A percentile compares a stretch with the other conserved stretches of the same genome.
Conservation (phyloP, 257 asterid genomes). For the Salvia miltiorrhiza region DNA sequence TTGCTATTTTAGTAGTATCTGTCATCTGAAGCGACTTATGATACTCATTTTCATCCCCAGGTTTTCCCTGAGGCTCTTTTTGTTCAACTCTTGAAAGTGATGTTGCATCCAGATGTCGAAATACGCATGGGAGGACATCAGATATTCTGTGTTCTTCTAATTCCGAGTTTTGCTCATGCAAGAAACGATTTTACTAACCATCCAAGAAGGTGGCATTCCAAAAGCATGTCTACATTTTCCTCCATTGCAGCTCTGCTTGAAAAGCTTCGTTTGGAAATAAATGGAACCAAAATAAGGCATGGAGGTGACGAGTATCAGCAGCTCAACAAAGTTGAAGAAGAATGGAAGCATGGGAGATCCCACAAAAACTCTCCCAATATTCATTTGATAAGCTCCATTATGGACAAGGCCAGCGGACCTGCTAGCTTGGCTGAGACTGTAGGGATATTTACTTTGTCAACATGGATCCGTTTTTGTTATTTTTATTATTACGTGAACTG, state of each 20-base stretch:
- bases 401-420: constrained; percentile 63
- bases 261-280: constrained; percentile 80
- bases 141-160: constrained; percentile 77
- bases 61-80: constrained; percentile 88
- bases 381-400: constrained; percentile 65
- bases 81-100: constrained; percentile 78
- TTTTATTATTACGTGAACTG: not conserved
- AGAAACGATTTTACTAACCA: constrained; percentile 54
- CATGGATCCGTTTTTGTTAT: not conserved
- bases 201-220: constrained; percentile 65
- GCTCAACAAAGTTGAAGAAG: constrained; percentile 53
- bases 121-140: constrained; percentile 93
- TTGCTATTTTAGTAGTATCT: not conserved
- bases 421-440: constrained; percentile 64
- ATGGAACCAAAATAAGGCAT: constrained; percentile 41
- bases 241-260: constrained; percentile 84
- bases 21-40: not conserved
- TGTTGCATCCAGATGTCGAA: constrained; percentile 85
- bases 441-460: constrained; percentile 21
- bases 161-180: constrained; percentile 63
- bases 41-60: constrained; percentile 35
- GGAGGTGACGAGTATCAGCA: constrained; percentile 48
- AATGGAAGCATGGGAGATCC: constrained; percentile 60
- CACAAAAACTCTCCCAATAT: constrained; percentile 72
- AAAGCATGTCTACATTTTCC: constrained; percentile 68